Conservation (phyloP, 2,329 filamentous ascomycete species). For the Teratosphaeria nubilosa region DNA sequence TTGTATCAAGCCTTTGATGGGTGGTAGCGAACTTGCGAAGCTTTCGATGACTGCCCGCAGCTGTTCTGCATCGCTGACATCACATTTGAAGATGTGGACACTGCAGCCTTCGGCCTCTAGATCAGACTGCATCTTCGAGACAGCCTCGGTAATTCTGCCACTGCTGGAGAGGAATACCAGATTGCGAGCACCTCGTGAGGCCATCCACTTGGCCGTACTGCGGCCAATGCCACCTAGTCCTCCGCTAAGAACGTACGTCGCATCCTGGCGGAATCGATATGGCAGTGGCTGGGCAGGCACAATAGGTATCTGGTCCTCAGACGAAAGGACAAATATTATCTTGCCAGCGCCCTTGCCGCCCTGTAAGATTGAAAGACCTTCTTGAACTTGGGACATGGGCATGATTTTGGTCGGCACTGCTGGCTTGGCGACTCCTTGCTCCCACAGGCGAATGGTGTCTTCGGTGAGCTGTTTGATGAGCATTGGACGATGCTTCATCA, state of each 20-base stretch:
- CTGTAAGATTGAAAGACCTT: conserved; percentile 1
- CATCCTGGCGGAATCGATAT: background rate
- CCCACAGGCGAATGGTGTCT: background rate
- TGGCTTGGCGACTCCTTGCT: background rate
- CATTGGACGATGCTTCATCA: conserved; percentile 1
- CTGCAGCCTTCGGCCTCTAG: background rate
- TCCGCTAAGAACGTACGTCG: conserved; percentile 3
- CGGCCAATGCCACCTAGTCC: conserved; percentile 6
- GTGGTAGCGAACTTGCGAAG: background rate
- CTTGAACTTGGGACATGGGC: background rate
- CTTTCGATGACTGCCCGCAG: background rate
- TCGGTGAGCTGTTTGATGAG: background rate
- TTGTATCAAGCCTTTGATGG: conserved; percentile 15
- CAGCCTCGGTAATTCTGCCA: conserved; percentile 1
- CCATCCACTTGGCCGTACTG: conserved; percentile 4
- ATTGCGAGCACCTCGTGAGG: conserved; percentile 1
- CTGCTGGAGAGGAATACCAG: conserved; percentile 5
- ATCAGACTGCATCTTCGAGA: conserved; percentile 1
- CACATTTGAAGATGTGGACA: conserved; percentile 1
- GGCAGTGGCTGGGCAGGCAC: background rate
- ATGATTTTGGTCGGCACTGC: background rate
- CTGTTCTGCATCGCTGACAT: background rate
- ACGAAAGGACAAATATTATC: background rate
- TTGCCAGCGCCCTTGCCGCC: conserved; percentile 1
- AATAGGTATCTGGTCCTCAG: background rate